Conservation (phyloP, 148 eudicot genomes). For the Vaccinium macrocarpon region DNA sequence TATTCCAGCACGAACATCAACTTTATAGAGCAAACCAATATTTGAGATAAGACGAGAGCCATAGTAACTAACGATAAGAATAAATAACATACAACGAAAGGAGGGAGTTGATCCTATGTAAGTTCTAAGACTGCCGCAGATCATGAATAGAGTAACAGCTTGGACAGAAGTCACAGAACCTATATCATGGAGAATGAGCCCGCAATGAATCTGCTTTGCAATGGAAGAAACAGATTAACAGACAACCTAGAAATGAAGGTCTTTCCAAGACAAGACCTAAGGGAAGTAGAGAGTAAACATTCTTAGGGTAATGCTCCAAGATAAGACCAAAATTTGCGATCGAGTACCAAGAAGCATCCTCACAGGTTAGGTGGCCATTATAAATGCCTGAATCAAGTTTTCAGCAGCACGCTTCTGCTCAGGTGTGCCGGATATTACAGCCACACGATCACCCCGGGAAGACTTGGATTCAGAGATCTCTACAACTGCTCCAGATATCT, state of each 20-base stretch:
- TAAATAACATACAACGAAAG: conserved; percentile 9
- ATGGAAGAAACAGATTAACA: conserved; percentile 8
- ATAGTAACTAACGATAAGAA: conserved; percentile 19
- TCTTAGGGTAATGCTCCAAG: conserved; percentile 25
- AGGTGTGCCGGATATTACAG: conserved; percentile 74
- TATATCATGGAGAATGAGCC: conserved; percentile 20
- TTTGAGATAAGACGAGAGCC: conserved; percentile 18
- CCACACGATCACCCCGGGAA: conserved; percentile 83
- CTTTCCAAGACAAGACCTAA: conserved; percentile 30
- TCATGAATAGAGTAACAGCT: conserved; percentile 22
- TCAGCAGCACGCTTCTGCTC: conserved; percentile 93
- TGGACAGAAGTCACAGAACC: conserved; percentile 9
- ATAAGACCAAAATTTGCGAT: conserved; percentile 34
- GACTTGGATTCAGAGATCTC: conserved; percentile 78
- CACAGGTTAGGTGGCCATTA: conserved; percentile 60
- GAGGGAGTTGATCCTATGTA: conserved; percentile 21
- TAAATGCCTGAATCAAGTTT: conserved; percentile 87
- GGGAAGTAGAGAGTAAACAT: conserved; percentile 30
- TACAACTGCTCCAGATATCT: conserved; percentile 88
- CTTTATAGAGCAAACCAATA: conserved; percentile 22
- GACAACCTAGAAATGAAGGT: conserved; percentile 21
- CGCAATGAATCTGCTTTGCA: neutral
- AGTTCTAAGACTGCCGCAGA: conserved; percentile 20
- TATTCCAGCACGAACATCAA: conserved; percentile 21
- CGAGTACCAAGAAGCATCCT: conserved; percentile 29